Evolutionary conservation across 371 early-diverging fungal genomes (phyloP).

Genomic region (Saksenaea vasiformis): DNA sequence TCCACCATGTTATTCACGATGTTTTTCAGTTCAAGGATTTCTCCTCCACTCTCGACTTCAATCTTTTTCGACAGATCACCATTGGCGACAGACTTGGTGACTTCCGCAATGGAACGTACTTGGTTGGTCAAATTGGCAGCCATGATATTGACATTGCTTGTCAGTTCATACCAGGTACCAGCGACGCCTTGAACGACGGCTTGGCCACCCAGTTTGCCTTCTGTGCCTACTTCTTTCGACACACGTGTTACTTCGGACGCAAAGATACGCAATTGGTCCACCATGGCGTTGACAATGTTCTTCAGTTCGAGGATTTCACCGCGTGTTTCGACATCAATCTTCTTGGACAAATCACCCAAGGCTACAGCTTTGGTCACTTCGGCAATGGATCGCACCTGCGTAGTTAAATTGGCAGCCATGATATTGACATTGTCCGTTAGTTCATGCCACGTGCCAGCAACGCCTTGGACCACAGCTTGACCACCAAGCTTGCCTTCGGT

Average conservation of each 20-base stretch:
- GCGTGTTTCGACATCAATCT: constrained; percentile 45
- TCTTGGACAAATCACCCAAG: constrained; percentile 38
- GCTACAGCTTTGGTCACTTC: constrained; percentile 65
- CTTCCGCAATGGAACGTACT: constrained; percentile 63
- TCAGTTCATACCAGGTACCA: constrained; percentile 58
- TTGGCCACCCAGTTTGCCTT: constrained; percentile 53
- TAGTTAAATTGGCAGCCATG: constrained; percentile 67
- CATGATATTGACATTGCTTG: constrained; percentile 58
- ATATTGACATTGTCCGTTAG: constrained; percentile 66
- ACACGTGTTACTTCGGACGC: constrained; percentile 55
- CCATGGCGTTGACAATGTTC: constrained; percentile 54
- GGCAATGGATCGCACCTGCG: constrained; percentile 63
- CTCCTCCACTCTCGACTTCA: constrained; percentile 45
- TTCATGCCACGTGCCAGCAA: constrained; percentile 67
- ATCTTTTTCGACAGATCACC: constrained; percentile 65
- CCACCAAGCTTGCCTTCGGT: constrained; percentile 67
- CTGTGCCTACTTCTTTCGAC: constrained; percentile 56
- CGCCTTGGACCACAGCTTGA: constrained; percentile 50
- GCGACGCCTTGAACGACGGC: constrained; percentile 48
- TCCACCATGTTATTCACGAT: constrained; percentile 36
- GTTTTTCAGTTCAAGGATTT: constrained; percentile 27
- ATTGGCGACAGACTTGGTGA: constrained; percentile 58
- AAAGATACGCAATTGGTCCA: constrained; percentile 51
- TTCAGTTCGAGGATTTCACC: constrained; percentile 52
- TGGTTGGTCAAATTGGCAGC: constrained; percentile 55